Conservation (phyloP, 306 rosid species). For the Trifolium repens region DNA sequence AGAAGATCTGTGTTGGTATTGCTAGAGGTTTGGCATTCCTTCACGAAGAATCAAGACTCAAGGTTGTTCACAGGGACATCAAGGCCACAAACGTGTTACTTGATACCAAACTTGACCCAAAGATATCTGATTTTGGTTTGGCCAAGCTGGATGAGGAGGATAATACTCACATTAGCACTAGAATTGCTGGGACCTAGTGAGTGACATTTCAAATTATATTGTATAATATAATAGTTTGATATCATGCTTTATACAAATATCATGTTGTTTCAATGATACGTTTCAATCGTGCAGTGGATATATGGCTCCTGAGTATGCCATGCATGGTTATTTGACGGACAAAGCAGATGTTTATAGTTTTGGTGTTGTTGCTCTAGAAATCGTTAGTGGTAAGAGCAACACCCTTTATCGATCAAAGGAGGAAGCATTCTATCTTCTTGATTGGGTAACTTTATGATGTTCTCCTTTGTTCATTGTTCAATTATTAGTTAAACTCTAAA, state of each 20-base stretch:
- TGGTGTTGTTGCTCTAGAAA: conserved; percentile 63
- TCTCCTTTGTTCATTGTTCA: not conserved
- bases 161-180: conserved; percentile 45
- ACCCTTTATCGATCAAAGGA: conserved; percentile 40
- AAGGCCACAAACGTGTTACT: conserved; percentile 42
- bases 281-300: conserved; percentile 39
- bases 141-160: not conserved
- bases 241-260: conserved; percentile 2
- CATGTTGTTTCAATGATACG: conserved; percentile 5
- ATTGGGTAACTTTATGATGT: conserved; percentile 40
- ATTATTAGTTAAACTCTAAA: not conserved
- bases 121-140: not conserved
- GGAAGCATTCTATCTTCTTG: conserved; percentile 42
- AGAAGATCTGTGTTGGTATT: not conserved
- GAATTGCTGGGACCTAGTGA: conserved; percentile 54
- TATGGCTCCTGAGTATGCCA: conserved; percentile 63
- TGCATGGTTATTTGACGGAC: conserved; percentile 69
- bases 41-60: not conserved
- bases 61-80: conserved; percentile 61
- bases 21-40: not conserved
- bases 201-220: not conserved
- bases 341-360: conserved; percentile 81
- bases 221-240: not conserved
- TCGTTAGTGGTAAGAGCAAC: conserved; percentile 50
- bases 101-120: not conserved